phyloP scores from a whole-genome alignment of 2,329 filamentous ascomycete genomes.

The Talaromyces piceae region DNA sequence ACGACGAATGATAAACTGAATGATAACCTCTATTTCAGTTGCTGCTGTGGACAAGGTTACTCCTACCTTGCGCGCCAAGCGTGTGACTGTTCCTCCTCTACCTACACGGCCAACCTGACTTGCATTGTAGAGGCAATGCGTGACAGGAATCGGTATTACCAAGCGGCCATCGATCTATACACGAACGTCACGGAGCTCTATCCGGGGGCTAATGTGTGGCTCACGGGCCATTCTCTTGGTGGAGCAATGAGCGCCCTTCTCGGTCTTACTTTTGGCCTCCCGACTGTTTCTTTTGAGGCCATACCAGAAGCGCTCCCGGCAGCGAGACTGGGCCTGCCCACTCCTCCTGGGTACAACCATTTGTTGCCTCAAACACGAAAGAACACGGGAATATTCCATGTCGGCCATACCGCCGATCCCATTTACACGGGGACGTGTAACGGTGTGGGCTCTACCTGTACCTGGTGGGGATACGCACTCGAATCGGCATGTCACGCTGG shows the following conservation, averaged over 20 bases:
- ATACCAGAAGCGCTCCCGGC: conserved; percentile 86
- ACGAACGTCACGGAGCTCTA: conserved; percentile 87
- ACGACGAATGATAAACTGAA: conserved; percentile 97
- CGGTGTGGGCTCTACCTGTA: conserved; percentile 79
- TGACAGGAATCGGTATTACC: conserved; percentile 86
- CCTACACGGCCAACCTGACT: conserved; percentile 86
- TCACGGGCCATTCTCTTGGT: conserved; percentile 86
- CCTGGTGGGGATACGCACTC: conserved; percentile 86
- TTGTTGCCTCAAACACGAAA: conserved; percentile 61
- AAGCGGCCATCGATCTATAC: conserved; percentile 80
- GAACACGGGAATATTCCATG: conserved; percentile 76
- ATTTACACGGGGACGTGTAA: conserved; percentile 93
- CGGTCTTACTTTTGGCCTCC: conserved; percentile 82
- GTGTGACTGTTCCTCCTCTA: conserved; percentile 81
- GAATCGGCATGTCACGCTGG: conserved; percentile 91
- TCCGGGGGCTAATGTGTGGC: conserved; percentile 75
- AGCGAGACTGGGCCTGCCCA: conserved; percentile 72
- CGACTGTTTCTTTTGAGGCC: conserved; percentile 87
- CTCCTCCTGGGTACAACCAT: conserved; percentile 70
- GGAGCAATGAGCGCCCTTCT: conserved; percentile 83
- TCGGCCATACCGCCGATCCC: conserved; percentile 92
- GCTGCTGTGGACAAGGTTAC: conserved; percentile 91
- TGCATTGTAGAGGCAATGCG: conserved; percentile 69
- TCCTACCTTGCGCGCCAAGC: conserved; percentile 86
- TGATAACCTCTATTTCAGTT: conserved; percentile 96